A percentile compares a stretch with the other conserved stretches of the same genome.
phyloP scores from a whole-genome alignment of 1,284 basidiomycete species.

The Moniliophthora roreri region DNA sequence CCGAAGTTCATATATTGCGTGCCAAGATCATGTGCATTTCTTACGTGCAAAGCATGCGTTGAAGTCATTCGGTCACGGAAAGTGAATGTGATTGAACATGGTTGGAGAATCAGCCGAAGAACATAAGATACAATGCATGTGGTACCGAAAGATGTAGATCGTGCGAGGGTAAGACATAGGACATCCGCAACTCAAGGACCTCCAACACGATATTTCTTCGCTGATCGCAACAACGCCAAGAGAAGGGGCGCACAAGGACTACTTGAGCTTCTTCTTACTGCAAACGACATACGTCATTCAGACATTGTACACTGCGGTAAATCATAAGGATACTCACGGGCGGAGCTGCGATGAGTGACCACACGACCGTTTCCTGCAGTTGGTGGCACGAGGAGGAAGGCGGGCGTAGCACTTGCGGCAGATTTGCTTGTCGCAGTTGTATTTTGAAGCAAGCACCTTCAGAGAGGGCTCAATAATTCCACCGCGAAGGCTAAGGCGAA shows the following conservation, averaged over 20 bases:
- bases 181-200: no score
- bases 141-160: no score
- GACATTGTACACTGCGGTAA: slow-evolving; percentile 2
- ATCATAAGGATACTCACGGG: slow-evolving; percentile 59
- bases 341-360: slow-evolving; percentile 96
- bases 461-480: slow-evolving; percentile 99
- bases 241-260: slow-evolving; percentile 35
- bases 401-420: slow-evolving; percentile 99
- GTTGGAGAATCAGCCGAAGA: no score
- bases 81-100: no score
- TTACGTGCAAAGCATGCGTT: no score
- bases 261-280: slow-evolving; percentile 96
- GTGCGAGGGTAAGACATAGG: no score
- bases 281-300: slow-evolving; percentile 12
- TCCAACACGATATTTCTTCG: no score
- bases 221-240: neutral
- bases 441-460: slow-evolving; percentile 94
- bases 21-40: no score
- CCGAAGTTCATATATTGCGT: no score
- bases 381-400: slow-evolving; percentile 97
- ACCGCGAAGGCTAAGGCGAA: slow-evolving; percentile 78
- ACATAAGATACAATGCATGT: no score
- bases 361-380: slow-evolving; percentile 93
- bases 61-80: no score
- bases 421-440: slow-evolving; percentile 98